Percentiles rank a stretch among this genome's conserved stretches.
phyloP scores from a whole-genome alignment of 2,329 filamentous ascomycete species.

The Proliferodiscus dingleyae region DNA sequence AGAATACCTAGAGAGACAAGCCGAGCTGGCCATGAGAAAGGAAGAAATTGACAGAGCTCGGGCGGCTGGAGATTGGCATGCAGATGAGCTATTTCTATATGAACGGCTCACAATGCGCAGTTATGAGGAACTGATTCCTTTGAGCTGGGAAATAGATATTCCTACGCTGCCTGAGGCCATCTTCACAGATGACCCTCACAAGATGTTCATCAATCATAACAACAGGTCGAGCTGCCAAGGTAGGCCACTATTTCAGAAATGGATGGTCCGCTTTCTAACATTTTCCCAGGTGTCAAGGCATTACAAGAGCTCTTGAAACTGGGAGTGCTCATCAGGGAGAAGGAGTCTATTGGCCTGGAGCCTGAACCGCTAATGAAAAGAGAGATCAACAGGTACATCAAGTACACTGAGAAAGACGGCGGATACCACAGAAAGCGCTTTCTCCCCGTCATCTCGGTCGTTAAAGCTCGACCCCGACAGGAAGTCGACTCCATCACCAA shows the following conservation, averaged over 20 bases:
- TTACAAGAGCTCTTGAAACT: constrained; percentile 26
- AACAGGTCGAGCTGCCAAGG: constrained; percentile 20
- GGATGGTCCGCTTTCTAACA: constrained; percentile 1
- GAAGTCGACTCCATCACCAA: constrained; percentile 16
- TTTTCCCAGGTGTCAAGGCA: constrained; percentile 21
- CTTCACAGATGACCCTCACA: constrained; percentile 22
- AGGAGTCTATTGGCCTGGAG: constrained; percentile 7
- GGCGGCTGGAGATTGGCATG: constrained; percentile 26
- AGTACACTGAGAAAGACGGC: constrained; percentile 33
- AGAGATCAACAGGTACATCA: constrained; percentile 29
- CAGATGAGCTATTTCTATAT: constrained; percentile 27
- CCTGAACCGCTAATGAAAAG: constrained; percentile 26
- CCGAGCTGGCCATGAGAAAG: constrained; percentile 20
- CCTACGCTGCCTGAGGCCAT: constrained; percentile 26
- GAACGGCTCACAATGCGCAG: constrained; percentile 28
- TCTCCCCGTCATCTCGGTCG: constrained; percentile 27
- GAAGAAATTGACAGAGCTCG: constrained; percentile 23
- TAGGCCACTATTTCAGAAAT: constrained; percentile 11
- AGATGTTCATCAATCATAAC: constrained; percentile 27
- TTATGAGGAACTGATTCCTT: constrained; percentile 28
- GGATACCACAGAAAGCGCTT: constrained; percentile 26
- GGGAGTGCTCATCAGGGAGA: constrained; percentile 25
- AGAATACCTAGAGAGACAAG: constrained; percentile 28
- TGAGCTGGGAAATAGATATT: constrained; percentile 28
- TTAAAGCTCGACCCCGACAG: constrained; percentile 18